Evolutionary conservation across 2,329 filamentous ascomycete genomes (phyloP).

Genomic region (Epichloe typhina): DNA sequence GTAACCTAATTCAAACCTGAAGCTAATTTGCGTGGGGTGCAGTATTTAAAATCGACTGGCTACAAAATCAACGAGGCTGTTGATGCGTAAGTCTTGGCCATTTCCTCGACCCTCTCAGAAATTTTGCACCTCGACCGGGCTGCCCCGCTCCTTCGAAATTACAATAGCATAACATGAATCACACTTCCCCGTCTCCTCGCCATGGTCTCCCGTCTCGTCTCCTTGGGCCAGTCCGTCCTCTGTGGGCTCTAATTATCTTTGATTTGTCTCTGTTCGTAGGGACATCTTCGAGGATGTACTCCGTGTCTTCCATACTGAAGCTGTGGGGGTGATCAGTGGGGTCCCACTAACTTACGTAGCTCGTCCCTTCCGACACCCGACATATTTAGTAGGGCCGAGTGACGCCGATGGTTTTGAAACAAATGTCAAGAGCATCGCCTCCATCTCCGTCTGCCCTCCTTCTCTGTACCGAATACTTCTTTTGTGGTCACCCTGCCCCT

Average conservation of each 20-base stretch:
- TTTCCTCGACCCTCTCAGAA: not conserved
- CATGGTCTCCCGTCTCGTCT: not conserved
- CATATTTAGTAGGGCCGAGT: constrained; percentile 23
- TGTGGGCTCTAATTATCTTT: not conserved
- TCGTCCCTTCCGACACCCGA: constrained; percentile 15
- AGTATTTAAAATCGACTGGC: constrained; percentile 35
- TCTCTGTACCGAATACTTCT: not conserved
- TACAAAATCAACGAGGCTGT: constrained; percentile 42
- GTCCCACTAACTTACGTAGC: constrained; percentile 18
- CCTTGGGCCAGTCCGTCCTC: not conserved
- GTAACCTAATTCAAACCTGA: not conserved
- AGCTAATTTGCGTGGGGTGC: constrained; percentile 12
- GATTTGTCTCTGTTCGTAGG: not conserved
- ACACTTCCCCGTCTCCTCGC: not conserved
- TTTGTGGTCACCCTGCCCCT: not conserved
- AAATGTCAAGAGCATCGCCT: constrained; percentile 3
- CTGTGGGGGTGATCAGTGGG: constrained; percentile 15
- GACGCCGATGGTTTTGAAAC: constrained; percentile 23
- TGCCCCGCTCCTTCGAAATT: not conserved
- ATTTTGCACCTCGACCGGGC: not conserved
- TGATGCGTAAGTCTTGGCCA: constrained; percentile 38
- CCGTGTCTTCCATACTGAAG: constrained; percentile 4
- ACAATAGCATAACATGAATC: not conserved
- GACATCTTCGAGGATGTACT: not conserved
- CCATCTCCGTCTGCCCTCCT: not conserved